Percentiles rank a stretch among this genome's conserved stretches.
Evolutionary conservation across 1,284 basidiomycete genomes (phyloP).

Genomic region (Schizophyllum amplum): DNA sequence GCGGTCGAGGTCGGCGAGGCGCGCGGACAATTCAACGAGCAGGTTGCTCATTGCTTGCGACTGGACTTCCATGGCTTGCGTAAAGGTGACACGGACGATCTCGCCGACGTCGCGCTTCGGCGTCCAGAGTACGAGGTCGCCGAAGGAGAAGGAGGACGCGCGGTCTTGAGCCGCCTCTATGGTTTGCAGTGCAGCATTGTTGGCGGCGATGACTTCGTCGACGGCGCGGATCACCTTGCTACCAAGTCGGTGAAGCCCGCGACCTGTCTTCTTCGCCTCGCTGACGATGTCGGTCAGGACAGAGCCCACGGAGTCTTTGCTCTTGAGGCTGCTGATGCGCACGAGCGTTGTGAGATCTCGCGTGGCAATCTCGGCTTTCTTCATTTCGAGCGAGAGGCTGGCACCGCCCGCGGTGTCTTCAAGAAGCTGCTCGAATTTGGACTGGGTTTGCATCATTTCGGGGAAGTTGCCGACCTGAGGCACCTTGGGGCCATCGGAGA

Average conservation of each 20-base stretch:
- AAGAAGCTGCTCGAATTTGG: conserved; percentile 53
- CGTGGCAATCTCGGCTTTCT: conserved; percentile 70
- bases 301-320: conserved; percentile 47
- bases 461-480: conserved; percentile 49
- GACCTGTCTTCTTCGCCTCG: conserved; percentile 51
- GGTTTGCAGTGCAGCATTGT: conserved; percentile 54
- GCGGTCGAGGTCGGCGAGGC: conserved; percentile 42
- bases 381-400: conserved; percentile 53
- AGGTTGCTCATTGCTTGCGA: conserved; percentile 44
- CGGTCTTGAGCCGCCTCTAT: conserved; percentile 44
- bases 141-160: conserved; percentile 28
- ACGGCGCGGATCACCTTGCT: conserved; percentile 60
- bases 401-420: conserved; percentile 49
- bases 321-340: conserved; percentile 48
- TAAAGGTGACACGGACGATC: conserved; percentile 44
- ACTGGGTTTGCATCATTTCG: conserved; percentile 48
- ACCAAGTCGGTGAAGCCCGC: conserved; percentile 48
- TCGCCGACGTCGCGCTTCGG: conserved; percentile 19
- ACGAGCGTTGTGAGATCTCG: conserved; percentile 55
- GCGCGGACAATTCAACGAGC: conserved; percentile 53
- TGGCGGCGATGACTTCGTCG: conserved; percentile 66
- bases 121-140: conserved; percentile 37
- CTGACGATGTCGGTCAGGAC: conserved; percentile 42
- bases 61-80: conserved; percentile 51
- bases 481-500: conserved; percentile 6